Evolutionary conservation across 129 eudicot genomes (phyloP), one percentile per base, ranked within the genome.

Genomic region (Scalesia atractyloides): DNA sequence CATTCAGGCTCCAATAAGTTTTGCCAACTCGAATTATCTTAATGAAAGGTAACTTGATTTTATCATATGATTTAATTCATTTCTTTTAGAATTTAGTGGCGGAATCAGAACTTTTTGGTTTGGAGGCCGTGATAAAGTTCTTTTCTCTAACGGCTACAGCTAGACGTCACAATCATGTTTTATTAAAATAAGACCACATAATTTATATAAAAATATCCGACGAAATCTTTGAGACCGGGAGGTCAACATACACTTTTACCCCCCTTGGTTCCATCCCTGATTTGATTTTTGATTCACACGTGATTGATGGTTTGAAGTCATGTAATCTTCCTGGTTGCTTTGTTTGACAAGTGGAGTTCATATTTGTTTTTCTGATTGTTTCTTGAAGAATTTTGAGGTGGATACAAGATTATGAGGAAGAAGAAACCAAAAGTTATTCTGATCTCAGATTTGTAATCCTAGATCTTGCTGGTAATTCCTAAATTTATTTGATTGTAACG

Each of bases 1-100:
- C 77, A 76, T 92, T 64, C 93, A 92, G 64, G 78, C 98, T 72
- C 96, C 98, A 12, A 85, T 92, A 48, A 89, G 87, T 82, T 92
- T 92, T 61, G 94, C 91, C 20, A 92, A 92, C 72, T 82, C 89
- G 36, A 92, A 88, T 68, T 92, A 89, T 76, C 89, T 92, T 69
- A 89, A 89, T 47, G 94, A 92, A 17, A 85, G 98, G 98, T 92
- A 69, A 54, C 60, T 19, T 41, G 11, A 60, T 33, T 26, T 60
- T 30, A 30, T 26, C 19, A 30, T 5, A 60, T 60, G 16, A 59
- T 60, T 30, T 30, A 5, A 4, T 5, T 30, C 17, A 30, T 60
- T 6, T 30, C 26, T 1, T 30, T 6, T 60, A 59, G 18, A 41
- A 41, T 41, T 41, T 41, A 9, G 44, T 41, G 46, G 11, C 10